Evolutionary conservation across 2,329 filamentous ascomycete genomes (phyloP), one percentile per base, ranked within the genome.

Genomic region (Colletotrichum chlorophyti): DNA sequence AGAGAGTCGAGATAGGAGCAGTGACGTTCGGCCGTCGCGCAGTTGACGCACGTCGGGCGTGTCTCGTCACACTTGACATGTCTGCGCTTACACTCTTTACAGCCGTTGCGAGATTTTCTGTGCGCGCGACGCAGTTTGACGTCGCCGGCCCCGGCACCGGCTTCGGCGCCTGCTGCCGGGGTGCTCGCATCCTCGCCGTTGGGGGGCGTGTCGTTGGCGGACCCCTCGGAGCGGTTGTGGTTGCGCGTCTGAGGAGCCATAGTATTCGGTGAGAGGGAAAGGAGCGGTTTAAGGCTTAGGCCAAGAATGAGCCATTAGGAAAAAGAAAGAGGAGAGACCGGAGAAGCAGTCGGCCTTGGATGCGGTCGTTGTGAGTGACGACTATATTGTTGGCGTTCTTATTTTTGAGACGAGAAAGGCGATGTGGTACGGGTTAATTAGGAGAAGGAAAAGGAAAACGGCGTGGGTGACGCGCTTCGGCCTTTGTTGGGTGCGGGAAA

Each of bases 51-150:
- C 1, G 68, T 55, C 2, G 77, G 77, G 4, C 70, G 70, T 7
- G 61, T 69, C 64, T 79, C 76, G 52, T 79, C 77, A 65, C 77
- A 79, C 31, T 75, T 75, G 51, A 76, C 75, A 40, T 77, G 74
- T 2, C 74, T 69, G 14, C 72, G 61, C 65, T 77, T 77, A 65
- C 74, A 77, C 61, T 75, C 73, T 53, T 61, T 68, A 60, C 74
- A 76, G 26, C 74, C 74, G 45, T 73, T 75, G 17, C 74, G 68
- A n/a, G 74, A 76, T 60, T 77, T 77, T 41, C 70, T 70, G 64
- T 76, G 73, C 5, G 72, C 67, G 31, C 73, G 71, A 15, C 74
- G 69, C 12, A 69, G 67, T 62, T 74, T 73, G 61, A 63, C 61
- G 38, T 64, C 60, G n/a, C 19, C 47, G 24, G 47, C 40, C 27